phyloP scores from a whole-genome alignment of 805 yeast genomes.

The Saturnispora hagleri region DNA sequence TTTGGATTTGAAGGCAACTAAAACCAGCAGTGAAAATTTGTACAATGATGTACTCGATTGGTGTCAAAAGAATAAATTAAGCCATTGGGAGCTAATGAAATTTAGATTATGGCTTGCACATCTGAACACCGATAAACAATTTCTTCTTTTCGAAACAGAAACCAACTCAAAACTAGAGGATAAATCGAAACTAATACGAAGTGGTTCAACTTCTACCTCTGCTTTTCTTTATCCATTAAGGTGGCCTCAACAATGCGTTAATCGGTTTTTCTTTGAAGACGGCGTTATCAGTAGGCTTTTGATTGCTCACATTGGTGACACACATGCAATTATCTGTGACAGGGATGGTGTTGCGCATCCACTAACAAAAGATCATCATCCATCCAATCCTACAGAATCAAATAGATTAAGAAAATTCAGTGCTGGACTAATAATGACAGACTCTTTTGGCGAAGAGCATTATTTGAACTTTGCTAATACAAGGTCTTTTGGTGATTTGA shows the following conservation, averaged over 20 bases:
- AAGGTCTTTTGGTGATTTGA: slow-evolving; percentile 83
- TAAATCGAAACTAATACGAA: slow-evolving; percentile 15
- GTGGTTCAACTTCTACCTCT: slow-evolving; percentile 31
- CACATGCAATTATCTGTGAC: slow-evolving; percentile 81
- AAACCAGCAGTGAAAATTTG: not conserved
- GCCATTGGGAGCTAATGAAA: slow-evolving; percentile 45
- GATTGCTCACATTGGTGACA: slow-evolving; percentile 89
- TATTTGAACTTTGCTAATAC: slow-evolving; percentile 80
- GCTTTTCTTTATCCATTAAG: slow-evolving; percentile 25
- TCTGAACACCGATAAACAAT: slow-evolving; percentile 56
- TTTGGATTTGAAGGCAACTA: not conserved
- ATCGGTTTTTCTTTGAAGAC: slow-evolving; percentile 52
- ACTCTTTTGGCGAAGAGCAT: slow-evolving; percentile 88
- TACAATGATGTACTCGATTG: slow-evolving; percentile 6
- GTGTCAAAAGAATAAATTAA: slow-evolving; percentile 6
- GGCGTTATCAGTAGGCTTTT: slow-evolving; percentile 56
- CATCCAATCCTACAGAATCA: slow-evolving; percentile 72
- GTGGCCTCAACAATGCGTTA: slow-evolving; percentile 21
- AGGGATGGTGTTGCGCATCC: slow-evolving; percentile 69
- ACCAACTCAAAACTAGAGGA: slow-evolving; percentile 8
- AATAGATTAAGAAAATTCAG: slow-evolving; percentile 57
- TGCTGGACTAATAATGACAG: slow-evolving; percentile 62
- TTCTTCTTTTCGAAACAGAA: slow-evolving; percentile 30
- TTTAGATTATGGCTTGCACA: slow-evolving; percentile 56
- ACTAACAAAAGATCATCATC: slow-evolving; percentile 77